Evolutionary conservation across 805 yeast genomes (phyloP), one percentile per base, ranked within the genome.

Genomic region (Teunomyces funiuensis): DNA sequence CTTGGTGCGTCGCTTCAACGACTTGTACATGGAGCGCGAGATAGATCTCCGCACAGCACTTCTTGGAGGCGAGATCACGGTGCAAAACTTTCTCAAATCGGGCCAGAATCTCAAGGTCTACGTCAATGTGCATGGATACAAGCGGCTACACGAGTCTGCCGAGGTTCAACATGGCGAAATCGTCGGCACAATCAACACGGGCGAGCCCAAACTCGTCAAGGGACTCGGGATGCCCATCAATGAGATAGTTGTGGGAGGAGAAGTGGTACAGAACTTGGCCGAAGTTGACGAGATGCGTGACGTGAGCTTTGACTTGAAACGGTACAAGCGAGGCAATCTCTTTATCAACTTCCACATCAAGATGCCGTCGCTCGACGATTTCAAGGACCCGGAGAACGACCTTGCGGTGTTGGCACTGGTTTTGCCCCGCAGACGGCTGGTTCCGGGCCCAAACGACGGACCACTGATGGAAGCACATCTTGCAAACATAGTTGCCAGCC

Each of bases 211-310:
- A 47, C 56, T 73, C 14, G 63, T 78, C 3, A 65, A 66, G 41
- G 76, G 76, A 1, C 57, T 65, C 36, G 90, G 90, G 5, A 82
- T 83, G 88, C 89, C 90, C 10, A 66, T 73, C 26, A 51, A 49
- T 20, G 52, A 52, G 16, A 43, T 47, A 3, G 41, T 50, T n/a
- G 44, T 36, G 2, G 55, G 59, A 26, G 68, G 66, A 3, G 49
- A 51, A 19, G 58, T 51, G 38, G 50, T 44, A 34, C 68, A 69
- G 30, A 53, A 51, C 2, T 37, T 46, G 8, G 46, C 43, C 3
- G 48, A 50, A 6, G 39, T 44, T 0, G 44, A 52, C 10, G 50
- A 49, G n/a, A 34, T 37, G 19, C 40, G 40, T 7, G 58, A 55
- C 6, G 45, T 47, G 5, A 43, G 49, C 3, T 51, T 57, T 36